A percentile compares a stretch with the other conserved stretches of the same genome.
These are phyloP conservation scores for Monarda citriodora DNA, from an alignment of 305 asterid genomes.

Conservation along the genomic window DNA sequence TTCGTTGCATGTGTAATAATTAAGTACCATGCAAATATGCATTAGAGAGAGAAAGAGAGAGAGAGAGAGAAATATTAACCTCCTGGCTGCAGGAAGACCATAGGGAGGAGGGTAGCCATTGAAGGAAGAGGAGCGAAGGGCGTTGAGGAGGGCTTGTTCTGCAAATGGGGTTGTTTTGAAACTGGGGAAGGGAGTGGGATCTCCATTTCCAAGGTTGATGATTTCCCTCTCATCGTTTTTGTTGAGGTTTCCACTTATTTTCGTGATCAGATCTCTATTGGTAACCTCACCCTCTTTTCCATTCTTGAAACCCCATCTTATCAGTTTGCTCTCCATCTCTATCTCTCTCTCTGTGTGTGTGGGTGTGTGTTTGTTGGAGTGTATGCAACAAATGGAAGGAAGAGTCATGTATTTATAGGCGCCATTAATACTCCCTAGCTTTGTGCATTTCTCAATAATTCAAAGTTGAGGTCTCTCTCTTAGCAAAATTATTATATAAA, in stretches of 20 bases:
- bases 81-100: slow-evolving; percentile 41
- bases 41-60: not conserved
- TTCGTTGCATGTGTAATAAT: not conserved
- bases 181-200: slow-evolving; percentile 55
- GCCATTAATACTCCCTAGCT: not conserved
- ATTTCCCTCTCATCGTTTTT: slow-evolving; percentile 25
- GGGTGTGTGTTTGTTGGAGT: not conserved
- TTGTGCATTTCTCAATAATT: too few species aligned
- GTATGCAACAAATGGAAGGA: not conserved
- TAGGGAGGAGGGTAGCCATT: slow-evolving; percentile 47
- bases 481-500: too few species aligned
- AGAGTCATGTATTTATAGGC: not conserved
- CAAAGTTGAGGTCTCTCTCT: too few species aligned
- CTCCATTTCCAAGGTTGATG: slow-evolving; percentile 68
- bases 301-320: slow-evolving; percentile 31
- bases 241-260: slow-evolving; percentile 24
- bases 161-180: slow-evolving; percentile 50
- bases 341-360: not conserved
- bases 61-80: slow-evolving; percentile 22
- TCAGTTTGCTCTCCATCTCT: slow-evolving; percentile 31
- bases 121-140: slow-evolving; percentile 46
- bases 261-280: slow-evolving; percentile 31
- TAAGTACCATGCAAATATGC: too few species aligned
- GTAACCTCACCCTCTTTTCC: slow-evolving; percentile 14
- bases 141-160: slow-evolving; percentile 47